A percentile compares a stretch with the other conserved stretches of the same genome.
These are phyloP conservation scores for Termitomyces sp. DNA, from an alignment of 768 basidiomycete genomes.

Conservation along the genomic window DNA sequence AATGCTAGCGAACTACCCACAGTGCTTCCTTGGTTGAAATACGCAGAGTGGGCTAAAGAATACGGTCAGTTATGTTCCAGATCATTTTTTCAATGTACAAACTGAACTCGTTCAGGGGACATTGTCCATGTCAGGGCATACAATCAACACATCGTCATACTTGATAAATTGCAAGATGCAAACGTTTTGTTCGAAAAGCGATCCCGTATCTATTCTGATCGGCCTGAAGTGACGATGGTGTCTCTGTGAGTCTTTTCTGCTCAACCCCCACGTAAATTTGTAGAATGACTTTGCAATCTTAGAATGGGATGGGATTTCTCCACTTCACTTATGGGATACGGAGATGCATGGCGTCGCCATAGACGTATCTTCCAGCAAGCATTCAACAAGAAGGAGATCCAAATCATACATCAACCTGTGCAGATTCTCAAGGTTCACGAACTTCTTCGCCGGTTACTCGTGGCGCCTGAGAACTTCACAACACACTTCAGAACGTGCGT, in stretches of 20 bases:
- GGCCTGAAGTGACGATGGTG: conserved; percentile 12
- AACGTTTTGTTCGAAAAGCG: conserved; percentile 18
- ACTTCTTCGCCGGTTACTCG: conserved; percentile 15
- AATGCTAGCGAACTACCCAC: too few relatives aligned
- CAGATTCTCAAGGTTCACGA: conserved; percentile 23
- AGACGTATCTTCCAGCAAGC: conserved; percentile 26
- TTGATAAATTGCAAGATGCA: conserved; percentile 20
- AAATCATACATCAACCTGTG: conserved; percentile 17
- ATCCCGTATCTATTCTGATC: background rate
- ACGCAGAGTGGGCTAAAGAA: too few relatives aligned
- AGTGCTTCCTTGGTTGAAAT: too few relatives aligned
- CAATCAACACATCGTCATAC: background rate
- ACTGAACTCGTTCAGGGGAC: conserved; percentile 9
- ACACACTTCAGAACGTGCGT: conserved; percentile 8
- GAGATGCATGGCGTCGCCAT: conserved; percentile 26
- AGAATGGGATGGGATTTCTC: conserved; percentile 34
- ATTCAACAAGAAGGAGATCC: conserved; percentile 19
- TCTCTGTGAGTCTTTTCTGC: conserved; percentile 16
- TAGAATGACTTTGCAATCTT: background rate
- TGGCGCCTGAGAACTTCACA: conserved; percentile 15
- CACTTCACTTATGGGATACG: conserved; percentile 26
- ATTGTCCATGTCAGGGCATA: conserved; percentile 22
- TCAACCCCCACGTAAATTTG: background rate
- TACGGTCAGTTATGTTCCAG: too few relatives aligned
- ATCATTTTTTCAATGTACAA: too few relatives aligned